Conservation (phyloP, 805 yeast species). For the Wilhelminamyces savonicus region DNA sequence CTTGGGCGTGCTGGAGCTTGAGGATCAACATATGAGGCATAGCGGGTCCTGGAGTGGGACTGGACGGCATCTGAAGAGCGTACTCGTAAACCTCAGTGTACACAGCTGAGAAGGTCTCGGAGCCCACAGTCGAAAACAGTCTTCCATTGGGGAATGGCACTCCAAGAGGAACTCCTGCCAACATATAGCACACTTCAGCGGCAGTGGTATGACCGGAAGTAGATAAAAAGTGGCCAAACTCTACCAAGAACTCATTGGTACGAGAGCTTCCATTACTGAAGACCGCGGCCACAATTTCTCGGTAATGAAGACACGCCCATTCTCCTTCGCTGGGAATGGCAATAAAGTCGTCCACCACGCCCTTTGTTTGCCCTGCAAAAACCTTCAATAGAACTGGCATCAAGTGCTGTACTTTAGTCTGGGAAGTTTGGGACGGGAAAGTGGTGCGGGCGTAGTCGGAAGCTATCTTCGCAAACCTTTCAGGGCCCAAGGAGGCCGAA, state of each 20-base stretch:
- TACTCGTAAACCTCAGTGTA: conserved; percentile 71
- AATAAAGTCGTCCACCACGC: conserved; percentile 45
- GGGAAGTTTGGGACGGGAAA: conserved; percentile 34
- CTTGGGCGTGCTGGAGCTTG: conserved; percentile 62
- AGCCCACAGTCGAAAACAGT: too few species aligned
- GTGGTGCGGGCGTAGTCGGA: conserved; percentile 49
- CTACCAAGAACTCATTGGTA: conserved; percentile 37
- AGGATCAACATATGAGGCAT: conserved; percentile 52
- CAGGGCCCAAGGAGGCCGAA: conserved; percentile 60
- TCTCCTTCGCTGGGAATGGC: conserved; percentile 33
- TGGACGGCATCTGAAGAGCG: conserved; percentile 18
- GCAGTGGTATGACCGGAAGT: conserved; percentile 5
- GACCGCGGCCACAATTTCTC: conserved; percentile 36
- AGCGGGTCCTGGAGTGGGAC: conserved; percentile 31
- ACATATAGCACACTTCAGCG: conserved; percentile 1
- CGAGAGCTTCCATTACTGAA: conserved; percentile 23
- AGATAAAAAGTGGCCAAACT: conserved; percentile 45
- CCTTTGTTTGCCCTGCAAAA: conserved; percentile 53
- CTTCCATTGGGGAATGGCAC: too few species aligned
- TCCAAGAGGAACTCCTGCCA: conserved; percentile 16
- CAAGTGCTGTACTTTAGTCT: conserved; percentile 33
- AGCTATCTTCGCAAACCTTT: conserved; percentile 52
- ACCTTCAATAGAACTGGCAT: conserved; percentile 58
- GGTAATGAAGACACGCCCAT: conserved; percentile 51
- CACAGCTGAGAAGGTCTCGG: conserved; percentile 14